These are phyloP conservation scores for Beauveria sp. DNA, from an alignment of 2,329 filamentous ascomycete genomes.

Conservation along the genomic window DNA sequence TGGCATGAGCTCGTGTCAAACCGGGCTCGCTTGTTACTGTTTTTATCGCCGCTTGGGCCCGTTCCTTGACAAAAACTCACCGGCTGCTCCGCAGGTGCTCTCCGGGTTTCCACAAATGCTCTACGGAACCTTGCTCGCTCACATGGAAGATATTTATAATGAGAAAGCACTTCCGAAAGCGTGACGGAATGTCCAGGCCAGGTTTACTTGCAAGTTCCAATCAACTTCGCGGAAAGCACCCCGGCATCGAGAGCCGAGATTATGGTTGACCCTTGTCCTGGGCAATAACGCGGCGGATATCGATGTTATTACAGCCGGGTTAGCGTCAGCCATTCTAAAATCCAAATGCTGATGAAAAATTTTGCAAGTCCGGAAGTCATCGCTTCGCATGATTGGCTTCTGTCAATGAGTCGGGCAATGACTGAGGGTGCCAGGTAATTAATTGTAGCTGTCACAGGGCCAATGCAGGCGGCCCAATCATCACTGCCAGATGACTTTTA, in stretches of 20 bases:
- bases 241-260: not conserved
- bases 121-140: not conserved
- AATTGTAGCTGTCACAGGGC: not conserved
- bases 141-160: not conserved
- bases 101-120: not conserved
- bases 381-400: not conserved
- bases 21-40: not conserved
- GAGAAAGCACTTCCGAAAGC: not conserved
- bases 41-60: not conserved
- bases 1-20: conserved; percentile 6
- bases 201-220: not conserved
- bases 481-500: not conserved
- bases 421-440: not conserved
- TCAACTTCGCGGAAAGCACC: too few relatives aligned
- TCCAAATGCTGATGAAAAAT: too few relatives aligned
- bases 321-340: not conserved
- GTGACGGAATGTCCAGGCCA: not conserved
- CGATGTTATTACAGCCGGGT: not conserved
- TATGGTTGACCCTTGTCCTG: not conserved
- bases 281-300: not conserved
- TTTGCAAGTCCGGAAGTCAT: not conserved
- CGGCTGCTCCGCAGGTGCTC: not conserved
- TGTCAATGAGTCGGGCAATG: not conserved
- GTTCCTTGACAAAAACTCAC: not conserved
- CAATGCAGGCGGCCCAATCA: not conserved